Evolutionary conservation across 768 basidiomycete species (phyloP), one percentile per base, ranked within the genome.

Genomic region (Phylloporus sp.): DNA sequence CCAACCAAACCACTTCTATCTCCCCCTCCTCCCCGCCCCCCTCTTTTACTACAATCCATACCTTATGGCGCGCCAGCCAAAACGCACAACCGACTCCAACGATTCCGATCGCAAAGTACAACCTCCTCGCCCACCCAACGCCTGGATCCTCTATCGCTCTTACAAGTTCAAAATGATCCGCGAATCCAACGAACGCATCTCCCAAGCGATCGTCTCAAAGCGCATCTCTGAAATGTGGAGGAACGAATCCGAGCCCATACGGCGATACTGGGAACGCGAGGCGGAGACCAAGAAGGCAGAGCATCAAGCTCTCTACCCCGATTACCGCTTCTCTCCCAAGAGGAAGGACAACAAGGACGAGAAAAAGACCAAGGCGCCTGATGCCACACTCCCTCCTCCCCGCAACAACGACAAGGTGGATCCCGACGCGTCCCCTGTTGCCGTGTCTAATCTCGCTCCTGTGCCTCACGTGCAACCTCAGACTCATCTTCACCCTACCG

Each of bases 111-210:
- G 46, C 45, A 54, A 46, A 40, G 50, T 66, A 15, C 65, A 72
- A 45, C 71, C 75, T 5, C 82, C 84, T 9, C 76, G 89, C 0
- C 88, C 89, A 4, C 80, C 82, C 9, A 91, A 90, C 60, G 81
- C 88, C 0, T 91, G 86, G 86, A 90, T 91, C 48, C 53, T 90
- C 14, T 91, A 86, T 64, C 79, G 89, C 33, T 79, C 83, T 3
- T 74, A 79, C 50, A 80, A 76, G 58, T 69, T 78, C 34, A 66
- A 1, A 1, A 0, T 6, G 18, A 31, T 59, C 18, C 49, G 49
- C 23, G 64, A 49, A 61, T 68, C 10, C 61, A 47, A 53, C 28
- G 52, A 68, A 49, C 51, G 73, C 31, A 42, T 68, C 6, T 64
- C 77, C 6, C 87, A 89, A 60, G 78, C 79, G 5, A 73, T 76